phyloP scores from a whole-genome alignment of 2,329 filamentous ascomycete species.

The Juglanconis oblonga region DNA sequence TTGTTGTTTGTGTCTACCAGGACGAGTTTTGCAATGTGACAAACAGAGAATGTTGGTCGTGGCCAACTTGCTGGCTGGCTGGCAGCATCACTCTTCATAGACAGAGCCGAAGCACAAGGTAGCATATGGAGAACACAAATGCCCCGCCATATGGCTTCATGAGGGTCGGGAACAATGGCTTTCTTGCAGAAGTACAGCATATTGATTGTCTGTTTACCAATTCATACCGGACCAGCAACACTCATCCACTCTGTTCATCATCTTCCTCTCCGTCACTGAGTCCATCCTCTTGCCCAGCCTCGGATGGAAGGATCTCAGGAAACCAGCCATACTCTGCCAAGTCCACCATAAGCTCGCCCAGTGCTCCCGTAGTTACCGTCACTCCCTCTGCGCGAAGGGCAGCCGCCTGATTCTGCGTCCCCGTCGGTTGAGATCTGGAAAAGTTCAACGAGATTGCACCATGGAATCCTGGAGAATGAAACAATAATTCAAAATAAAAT shows the following conservation, averaged over 20 bases:
- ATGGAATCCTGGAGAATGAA: background rate
- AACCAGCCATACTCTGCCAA: conserved; percentile 56
- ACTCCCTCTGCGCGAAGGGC: conserved; percentile 52
- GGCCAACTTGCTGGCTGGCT: no score
- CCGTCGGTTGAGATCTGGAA: conserved; percentile 46
- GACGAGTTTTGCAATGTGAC: no score
- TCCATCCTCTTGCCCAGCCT: conserved; percentile 23
- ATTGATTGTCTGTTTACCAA: no score
- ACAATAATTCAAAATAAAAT: background rate
- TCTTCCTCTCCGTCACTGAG: conserved; percentile 28
- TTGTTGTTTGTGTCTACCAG: no score
- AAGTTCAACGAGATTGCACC: conserved; percentile 1
- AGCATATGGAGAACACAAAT: no score
- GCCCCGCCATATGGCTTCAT: background rate
- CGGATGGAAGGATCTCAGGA: conserved; percentile 46
- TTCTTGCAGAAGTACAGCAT: no score
- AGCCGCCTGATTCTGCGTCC: conserved; percentile 47
- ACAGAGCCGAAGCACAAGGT: no score
- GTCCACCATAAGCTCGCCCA: conserved; percentile 52
- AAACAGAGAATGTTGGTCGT: no score
- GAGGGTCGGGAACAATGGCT: background rate
- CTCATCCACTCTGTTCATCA: conserved; percentile 11
- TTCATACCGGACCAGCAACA: no score
- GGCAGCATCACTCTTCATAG: no score
- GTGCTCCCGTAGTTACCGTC: conserved; percentile 41